A percentile compares a stretch with the other conserved stretches of the same genome.
Conservation (phyloP, 2,329 filamentous ascomycete species). For the Trichoderma sp. region DNA sequence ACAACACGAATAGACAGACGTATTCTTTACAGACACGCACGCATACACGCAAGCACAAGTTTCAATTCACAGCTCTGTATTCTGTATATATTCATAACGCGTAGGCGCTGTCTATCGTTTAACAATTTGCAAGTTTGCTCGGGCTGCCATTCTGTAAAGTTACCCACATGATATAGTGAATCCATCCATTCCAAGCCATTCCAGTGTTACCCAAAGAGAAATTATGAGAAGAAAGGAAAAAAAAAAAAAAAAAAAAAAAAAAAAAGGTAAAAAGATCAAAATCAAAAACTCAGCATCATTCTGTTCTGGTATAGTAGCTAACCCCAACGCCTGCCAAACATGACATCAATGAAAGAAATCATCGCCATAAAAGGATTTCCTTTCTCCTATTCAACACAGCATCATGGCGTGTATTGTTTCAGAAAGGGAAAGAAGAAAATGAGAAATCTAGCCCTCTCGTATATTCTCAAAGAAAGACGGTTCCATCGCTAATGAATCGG, state of each 20-base stretch:
- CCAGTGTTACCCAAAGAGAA: conserved; percentile 15
- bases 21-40: background rate
- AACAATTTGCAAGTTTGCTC: conserved; percentile 11
- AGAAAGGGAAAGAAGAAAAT: background rate
- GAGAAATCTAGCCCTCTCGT: background rate
- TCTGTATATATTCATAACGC: conserved; percentile 22
- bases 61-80: conserved; percentile 12
- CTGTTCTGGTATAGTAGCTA: conserved; percentile 22
- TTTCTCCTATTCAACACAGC: background rate
- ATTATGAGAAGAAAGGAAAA: background rate
- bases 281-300: conserved; percentile 16
- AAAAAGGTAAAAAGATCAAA: background rate
- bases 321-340: conserved; percentile 9
- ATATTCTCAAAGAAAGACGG: background rate
- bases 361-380: background rate
- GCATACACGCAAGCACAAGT: background rate
- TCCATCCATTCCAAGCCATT: conserved; percentile 6
- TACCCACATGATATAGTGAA: conserved; percentile 5
- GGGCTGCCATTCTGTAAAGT: conserved; percentile 24
- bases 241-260: background rate
- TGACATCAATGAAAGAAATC: background rate
- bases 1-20: background rate
- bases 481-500: background rate
- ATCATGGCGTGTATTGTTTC: background rate
- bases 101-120: conserved; percentile 24